Evolutionary conservation across 331 rosid genomes (phyloP).

Genomic region (Rhamnella rubrinervis): DNA sequence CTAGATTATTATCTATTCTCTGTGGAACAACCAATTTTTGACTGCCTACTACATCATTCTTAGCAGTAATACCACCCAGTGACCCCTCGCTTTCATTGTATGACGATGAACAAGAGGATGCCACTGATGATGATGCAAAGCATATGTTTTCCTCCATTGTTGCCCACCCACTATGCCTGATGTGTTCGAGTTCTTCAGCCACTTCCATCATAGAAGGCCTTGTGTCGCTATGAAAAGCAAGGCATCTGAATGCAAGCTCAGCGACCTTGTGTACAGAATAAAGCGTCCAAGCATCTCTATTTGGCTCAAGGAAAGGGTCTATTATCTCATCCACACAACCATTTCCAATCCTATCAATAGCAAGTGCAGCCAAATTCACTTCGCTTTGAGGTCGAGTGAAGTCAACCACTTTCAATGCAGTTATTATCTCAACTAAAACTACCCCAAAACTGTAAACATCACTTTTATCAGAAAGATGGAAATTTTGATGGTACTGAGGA

Average conservation of each 20-base stretch:
- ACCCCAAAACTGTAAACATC: conserved; percentile 97
- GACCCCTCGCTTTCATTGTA: conserved; percentile 54
- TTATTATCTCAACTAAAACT: conserved; percentile 86
- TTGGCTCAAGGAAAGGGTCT: conserved; percentile 80
- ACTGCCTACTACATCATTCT: conserved; percentile 42
- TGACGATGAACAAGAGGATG: conserved; percentile 67
- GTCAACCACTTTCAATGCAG: conserved; percentile 87
- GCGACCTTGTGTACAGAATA: conserved; percentile 79
- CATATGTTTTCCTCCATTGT: conserved; percentile 66
- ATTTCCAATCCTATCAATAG: conserved; percentile 77
- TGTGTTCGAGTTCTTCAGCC: conserved; percentile 77
- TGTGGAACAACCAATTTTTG: conserved; percentile 44
- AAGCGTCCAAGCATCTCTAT: conserved; percentile 97
- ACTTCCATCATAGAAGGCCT: conserved; percentile 96
- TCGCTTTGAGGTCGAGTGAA: conserved; percentile 71
- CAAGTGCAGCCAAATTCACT: conserved; percentile 90
- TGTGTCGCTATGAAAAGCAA: conserved; percentile 84
- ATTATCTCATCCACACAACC: conserved; percentile 73
- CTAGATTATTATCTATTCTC: conserved; percentile 29
- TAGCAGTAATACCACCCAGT: conserved; percentile 22
- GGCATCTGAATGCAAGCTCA: conserved; percentile 97
- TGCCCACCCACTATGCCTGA: conserved; percentile 71
- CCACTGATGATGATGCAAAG: conserved; percentile 60
- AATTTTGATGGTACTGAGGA: conserved; percentile 96
- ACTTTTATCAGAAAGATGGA: conserved; percentile 89